Conservation (phyloP, 176 grass and related monocot species). For the Lolium perenne region DNA sequence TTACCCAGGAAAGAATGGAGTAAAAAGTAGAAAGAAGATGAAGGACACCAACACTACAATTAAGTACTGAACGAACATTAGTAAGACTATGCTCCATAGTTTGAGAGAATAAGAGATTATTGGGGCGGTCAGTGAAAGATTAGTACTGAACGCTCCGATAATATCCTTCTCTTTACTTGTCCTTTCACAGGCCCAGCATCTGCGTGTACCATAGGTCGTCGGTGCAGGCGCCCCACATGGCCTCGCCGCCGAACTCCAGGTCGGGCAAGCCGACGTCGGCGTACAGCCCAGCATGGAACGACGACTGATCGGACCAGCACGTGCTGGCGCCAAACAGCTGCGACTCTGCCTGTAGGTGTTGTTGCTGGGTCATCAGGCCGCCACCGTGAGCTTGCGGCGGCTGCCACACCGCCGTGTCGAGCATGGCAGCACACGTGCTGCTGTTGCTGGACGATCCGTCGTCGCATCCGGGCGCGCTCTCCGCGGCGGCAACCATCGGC, state of each 20-base stretch:
- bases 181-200: constrained; percentile 46
- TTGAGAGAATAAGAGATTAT: constrained; percentile 45
- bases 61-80: neutral
- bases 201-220: constrained; percentile 72
- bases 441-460: neutral
- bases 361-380: neutral
- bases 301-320: constrained; percentile 51
- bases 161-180: constrained; percentile 33
- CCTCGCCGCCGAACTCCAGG: constrained; percentile 56
- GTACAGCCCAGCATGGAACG: constrained; percentile 39
- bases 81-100: too few relatives aligned
- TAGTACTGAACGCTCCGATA: constrained; percentile 28
- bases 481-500: neutral
- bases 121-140: constrained; percentile 11
- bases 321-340: constrained; percentile 5
- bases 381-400: neutral
- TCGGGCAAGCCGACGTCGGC: constrained; percentile 48
- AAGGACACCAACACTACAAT: neutral
- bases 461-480: constrained; percentile 38
- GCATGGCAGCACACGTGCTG: neutral
- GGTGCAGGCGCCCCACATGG: constrained; percentile 52
- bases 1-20: constrained; percentile 47
- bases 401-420: constrained; percentile 27
- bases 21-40: neutral
- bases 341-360: neutral